Base-by-base conservation (phyloP, 805 yeast genomes). In the Starmera caribaea region DNA sequence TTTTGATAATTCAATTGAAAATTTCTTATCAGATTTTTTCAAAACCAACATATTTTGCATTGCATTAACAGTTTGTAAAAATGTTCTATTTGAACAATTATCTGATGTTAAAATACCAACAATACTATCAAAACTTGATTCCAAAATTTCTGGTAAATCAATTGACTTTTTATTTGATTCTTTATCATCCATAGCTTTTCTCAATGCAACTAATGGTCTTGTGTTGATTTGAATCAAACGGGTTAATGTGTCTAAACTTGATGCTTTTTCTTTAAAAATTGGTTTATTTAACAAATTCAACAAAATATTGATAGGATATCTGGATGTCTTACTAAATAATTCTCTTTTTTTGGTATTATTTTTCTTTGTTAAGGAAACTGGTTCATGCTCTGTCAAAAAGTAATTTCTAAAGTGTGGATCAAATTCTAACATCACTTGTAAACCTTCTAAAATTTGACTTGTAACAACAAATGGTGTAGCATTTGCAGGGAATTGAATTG, bases 51-150 rank as follows among this genome's bases (percentile, higher is more conserved):
- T 57, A 52, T 83, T 80, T 47, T 81, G 89, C 79, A 89, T 83
- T 1, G 87, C 75, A 43, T 84, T 75, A 38, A 89, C 69, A 0
- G 89, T 79, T 54, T 88, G 84, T 50, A 87, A 87, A 63, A 89
- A 87, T 0, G 94, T 85, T 34, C 81, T 73, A 46, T 85, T 80
- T 30, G 89, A 78, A 54, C 96, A 87, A 41, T 89, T 95, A 52
- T 84, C 86, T 1, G 90, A 74, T 5, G 81, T 75, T 39, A 89
- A 66, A 28, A 85, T 76, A 16, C 76, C 69, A 13, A 84, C 80
- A 28, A 87, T 66, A 44, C 70, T 71, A 36, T 74, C 71, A 51
- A 86, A 65, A 46, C 79, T 80, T 16, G 66, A 59, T 32, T 73
- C 76, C 1, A 85, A 80, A 47, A 89, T 75, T 33, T 61, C 58